Conservation (phyloP, 768 basidiomycete genomes). For the Zangia roseola region DNA sequence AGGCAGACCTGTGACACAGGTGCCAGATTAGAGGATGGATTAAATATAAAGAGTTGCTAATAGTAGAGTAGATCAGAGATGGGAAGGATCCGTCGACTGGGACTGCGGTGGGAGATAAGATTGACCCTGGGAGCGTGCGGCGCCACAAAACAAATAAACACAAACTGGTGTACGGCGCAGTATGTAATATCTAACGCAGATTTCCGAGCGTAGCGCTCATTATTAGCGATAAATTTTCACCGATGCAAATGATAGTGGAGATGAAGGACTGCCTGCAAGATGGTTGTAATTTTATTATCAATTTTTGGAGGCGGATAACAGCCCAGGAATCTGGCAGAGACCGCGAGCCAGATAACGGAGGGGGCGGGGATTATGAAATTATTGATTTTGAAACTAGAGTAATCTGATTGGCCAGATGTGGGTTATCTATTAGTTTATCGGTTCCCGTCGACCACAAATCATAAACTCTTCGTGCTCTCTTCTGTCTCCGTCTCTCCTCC, state of each 20-base stretch:
- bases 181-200: conserved; percentile 31
- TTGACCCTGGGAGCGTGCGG: conserved; percentile 26
- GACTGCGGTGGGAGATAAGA: conserved; percentile 30
- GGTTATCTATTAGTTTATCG: conserved; percentile 40
- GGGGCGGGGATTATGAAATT: conserved; percentile 18
- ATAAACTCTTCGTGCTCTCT: conserved; percentile 30
- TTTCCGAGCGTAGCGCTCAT: conserved; percentile 30
- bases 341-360: conserved; percentile 1
- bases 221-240: conserved; percentile 31
- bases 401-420: conserved; percentile 38
- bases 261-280: neutral
- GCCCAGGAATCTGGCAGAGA: neutral
- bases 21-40: too few relatives aligned
- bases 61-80: conserved; percentile 5
- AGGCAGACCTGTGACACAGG: neutral
- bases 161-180: conserved; percentile 18
- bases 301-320: neutral
- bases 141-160: conserved; percentile 27
- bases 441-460: conserved; percentile 37
- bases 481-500: conserved; percentile 28
- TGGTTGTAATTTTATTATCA: neutral
- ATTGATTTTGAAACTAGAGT: conserved; percentile 27
- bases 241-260: conserved; percentile 10
- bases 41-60: too few relatives aligned
- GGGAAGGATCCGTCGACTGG: conserved; percentile 6